Conservation (phyloP, 2,329 filamentous ascomycete genomes). For the Myriosclerotinia duriaeana region DNA sequence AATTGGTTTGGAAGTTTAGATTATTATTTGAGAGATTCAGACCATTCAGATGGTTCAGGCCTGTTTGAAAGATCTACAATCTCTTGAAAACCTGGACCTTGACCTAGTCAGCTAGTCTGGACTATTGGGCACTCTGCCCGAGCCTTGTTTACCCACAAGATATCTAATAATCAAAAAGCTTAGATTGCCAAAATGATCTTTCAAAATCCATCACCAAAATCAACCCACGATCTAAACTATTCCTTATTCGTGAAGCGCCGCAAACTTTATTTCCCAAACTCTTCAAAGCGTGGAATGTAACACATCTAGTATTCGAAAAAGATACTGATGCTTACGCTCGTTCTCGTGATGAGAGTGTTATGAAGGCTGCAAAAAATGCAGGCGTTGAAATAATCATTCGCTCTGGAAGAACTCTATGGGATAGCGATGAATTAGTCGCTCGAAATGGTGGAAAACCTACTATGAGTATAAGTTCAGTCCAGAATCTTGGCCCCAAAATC, state of each 20-base stretch:
- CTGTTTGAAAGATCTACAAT: too few species aligned
- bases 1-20: neutral
- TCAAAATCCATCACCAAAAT: conserved; percentile 65
- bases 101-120: too few species aligned
- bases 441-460: conserved; percentile 68
- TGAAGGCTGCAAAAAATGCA: conserved; percentile 58
- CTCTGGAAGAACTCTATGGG: conserved; percentile 69
- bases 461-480: conserved; percentile 70
- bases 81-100: neutral
- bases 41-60: too few species aligned
- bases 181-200: conserved; percentile 72
- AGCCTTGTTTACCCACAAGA: neutral
- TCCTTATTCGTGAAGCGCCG: conserved; percentile 70
- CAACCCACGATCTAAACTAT: conserved; percentile 70
- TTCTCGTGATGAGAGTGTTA: conserved; percentile 60
- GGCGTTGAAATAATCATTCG: conserved; percentile 67
- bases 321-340: conserved; percentile 73
- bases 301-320: conserved; percentile 76
- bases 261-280: conserved; percentile 70
- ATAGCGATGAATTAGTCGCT: conserved; percentile 67
- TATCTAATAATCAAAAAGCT: conserved; percentile 42
- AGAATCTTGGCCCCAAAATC: conserved; percentile 61
- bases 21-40: too few species aligned
- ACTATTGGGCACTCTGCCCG: too few species aligned
- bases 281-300: conserved; percentile 71